These are phyloP conservation scores for Adansonia grandidieri DNA, from an alignment of 441 rosid species.

Conservation along the genomic window DNA sequence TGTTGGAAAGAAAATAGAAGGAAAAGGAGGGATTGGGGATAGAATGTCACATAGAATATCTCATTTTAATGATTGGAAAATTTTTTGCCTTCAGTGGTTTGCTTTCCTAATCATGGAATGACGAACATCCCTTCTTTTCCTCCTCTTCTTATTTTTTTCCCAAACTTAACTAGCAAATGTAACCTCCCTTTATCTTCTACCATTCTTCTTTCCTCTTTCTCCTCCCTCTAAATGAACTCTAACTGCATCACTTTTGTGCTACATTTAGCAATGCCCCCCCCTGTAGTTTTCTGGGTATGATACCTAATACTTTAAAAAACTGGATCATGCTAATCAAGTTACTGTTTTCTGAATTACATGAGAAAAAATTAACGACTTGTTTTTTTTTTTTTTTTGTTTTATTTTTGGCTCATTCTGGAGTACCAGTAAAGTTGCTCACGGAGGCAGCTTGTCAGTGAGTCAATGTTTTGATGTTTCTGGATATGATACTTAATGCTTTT, in stretches of 20 bases:
- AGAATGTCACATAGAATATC: background rate
- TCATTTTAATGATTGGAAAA: background rate
- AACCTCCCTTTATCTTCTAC: background rate
- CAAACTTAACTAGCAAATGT: slow-evolving; percentile 6
- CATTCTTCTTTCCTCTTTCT: background rate
- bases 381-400: background rate
- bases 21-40: background rate
- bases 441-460: background rate
- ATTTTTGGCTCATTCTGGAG: background rate
- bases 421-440: background rate
- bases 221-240: background rate
- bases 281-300: background rate
- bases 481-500: background rate
- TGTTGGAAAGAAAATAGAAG: background rate
- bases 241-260: background rate
- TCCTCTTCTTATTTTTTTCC: background rate
- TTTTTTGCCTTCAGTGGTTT: background rate
- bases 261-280: background rate
- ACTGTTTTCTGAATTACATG: background rate
- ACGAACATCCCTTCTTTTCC: background rate
- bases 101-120: background rate
- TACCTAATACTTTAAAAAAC: no score
- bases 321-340: background rate
- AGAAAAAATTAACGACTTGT: background rate
- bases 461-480: background rate